phyloP scores from a whole-genome alignment of 2,329 filamentous ascomycete genomes.

The Fusarium circinatum region DNA sequence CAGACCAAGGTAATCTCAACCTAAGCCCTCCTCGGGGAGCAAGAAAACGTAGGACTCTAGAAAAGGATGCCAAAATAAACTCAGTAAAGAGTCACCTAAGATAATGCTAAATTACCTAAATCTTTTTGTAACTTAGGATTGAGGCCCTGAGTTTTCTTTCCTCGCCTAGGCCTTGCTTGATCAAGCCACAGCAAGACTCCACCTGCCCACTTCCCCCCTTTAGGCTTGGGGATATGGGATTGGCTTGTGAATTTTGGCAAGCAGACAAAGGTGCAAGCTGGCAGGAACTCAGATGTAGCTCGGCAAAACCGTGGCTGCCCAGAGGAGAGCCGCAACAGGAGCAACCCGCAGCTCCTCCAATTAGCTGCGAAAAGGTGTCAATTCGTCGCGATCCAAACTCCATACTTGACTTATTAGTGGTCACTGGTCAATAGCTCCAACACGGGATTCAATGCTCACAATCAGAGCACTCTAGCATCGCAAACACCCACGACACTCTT shows the following conservation, averaged over 20 bases:
- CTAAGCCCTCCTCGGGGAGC: too few relatives aligned
- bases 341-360: slow-evolving; percentile 17
- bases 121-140: too few relatives aligned
- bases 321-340: slow-evolving; percentile 16
- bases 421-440: slow-evolving; percentile 30
- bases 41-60: too few relatives aligned
- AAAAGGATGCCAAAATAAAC: too few relatives aligned
- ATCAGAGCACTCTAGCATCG: slow-evolving; percentile 12
- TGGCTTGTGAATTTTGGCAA: slow-evolving; percentile 32
- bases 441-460: slow-evolving; percentile 21
- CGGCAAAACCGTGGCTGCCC: slow-evolving; percentile 41
- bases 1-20: slow-evolving; percentile 12
- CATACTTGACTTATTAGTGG: slow-evolving; percentile 14
- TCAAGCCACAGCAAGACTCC: slow-evolving; percentile 26
- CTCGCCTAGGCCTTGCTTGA: neutral
- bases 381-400: slow-evolving; percentile 40
- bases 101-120: too few relatives aligned
- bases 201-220: slow-evolving; percentile 34
- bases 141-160: too few relatives aligned
- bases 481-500: slow-evolving; percentile 27
- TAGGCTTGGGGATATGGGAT: slow-evolving; percentile 23
- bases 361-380: slow-evolving; percentile 46
- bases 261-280: slow-evolving; percentile 24
- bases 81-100: too few relatives aligned
- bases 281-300: slow-evolving; percentile 23